Evolutionary conservation across 305 asterid species (phyloP).

Genomic region (Lippia alba): DNA sequence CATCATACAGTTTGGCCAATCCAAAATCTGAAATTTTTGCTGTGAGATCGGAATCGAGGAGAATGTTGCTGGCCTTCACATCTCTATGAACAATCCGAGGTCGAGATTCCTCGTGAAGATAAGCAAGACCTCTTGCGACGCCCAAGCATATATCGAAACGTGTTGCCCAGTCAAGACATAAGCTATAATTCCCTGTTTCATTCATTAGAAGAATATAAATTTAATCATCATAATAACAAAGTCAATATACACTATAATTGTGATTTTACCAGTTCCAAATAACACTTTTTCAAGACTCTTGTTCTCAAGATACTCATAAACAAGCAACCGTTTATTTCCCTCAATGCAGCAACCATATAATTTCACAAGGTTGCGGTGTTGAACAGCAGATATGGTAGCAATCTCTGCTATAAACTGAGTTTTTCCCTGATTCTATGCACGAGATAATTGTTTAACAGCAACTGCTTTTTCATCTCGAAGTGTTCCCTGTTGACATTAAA

Average conservation of each 20-base stretch:
- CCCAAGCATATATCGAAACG: slow-evolving; percentile 84
- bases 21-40: slow-evolving; percentile 93
- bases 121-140: slow-evolving; percentile 77
- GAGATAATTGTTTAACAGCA: slow-evolving; percentile 79
- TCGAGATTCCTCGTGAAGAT: slow-evolving; percentile 92
- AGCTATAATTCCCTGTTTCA: slow-evolving; percentile 46
- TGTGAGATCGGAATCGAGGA: slow-evolving; percentile 68
- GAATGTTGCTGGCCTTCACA: slow-evolving; percentile 90
- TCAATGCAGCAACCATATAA: slow-evolving; percentile 64
- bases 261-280: slow-evolving; percentile 43
- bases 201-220: background rate
- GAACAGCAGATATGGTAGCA: slow-evolving; percentile 54
- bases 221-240: background rate
- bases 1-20: slow-evolving; percentile 85
- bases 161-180: slow-evolving; percentile 69
- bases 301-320: slow-evolving; percentile 38
- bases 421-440: slow-evolving; percentile 83
- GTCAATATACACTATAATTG: too few relatives aligned
- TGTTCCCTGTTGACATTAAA: slow-evolving; percentile 48
- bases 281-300: slow-evolving; percentile 58
- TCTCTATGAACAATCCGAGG: slow-evolving; percentile 82
- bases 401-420: slow-evolving; percentile 74
- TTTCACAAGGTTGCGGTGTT: slow-evolving; percentile 62
- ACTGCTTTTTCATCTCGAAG: slow-evolving; percentile 73
- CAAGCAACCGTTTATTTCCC: slow-evolving; percentile 50